Base-by-base conservation (phyloP, 495 filamentous ascomycete species). In the Xylaria scruposa region DNA sequence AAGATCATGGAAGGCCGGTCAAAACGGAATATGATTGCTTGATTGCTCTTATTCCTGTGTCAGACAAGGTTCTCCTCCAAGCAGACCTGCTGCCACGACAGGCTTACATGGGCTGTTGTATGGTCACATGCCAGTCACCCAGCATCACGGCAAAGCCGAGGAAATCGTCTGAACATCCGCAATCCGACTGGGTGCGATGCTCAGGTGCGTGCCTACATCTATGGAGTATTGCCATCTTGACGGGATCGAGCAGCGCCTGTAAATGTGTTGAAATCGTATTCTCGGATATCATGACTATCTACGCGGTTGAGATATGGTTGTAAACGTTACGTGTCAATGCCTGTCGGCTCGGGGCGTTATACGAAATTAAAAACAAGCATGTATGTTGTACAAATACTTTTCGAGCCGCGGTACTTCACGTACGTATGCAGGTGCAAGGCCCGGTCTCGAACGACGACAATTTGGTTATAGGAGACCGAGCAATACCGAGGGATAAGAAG, bases 101-200 rank as follows among this genome's bases (percentile, higher is more conserved):
- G 38, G 68, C 68, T 70, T 70, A 70, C 61, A 53, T 61, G 60
- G 47, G 33, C 49, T 63, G 59, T 70, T 47, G 19, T 15, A 38
- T 44, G 68, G 68, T 70, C 68, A 70, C 68, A 70, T 53, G 68
- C 60, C 40, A 15, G 59, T 64, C 59, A 70, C 59, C 36, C 24
- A 51, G 61, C 47, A 64, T 70, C 59, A 46, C 60, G 53, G 59
- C 40, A 40, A 56, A 63, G 13, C 68, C 59, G 47, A 63, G 9
- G 33, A 62, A 31, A 49, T 31, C 31, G 38, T 42, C 65, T 67
- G 13, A 70, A 44, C 64, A 70, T 31, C n/a, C 36, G 21, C 68
- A 51, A 62, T 44, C 36, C 65, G 59, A 10, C 46, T 47, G 47
- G 44, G 68, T 49, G 1, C 56, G 15, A 17, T 36, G 31, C 21